These are phyloP conservation scores for Xerocomus amazonicus DNA, from an alignment of 1,284 basidiomycete species.

Conservation along the genomic window DNA sequence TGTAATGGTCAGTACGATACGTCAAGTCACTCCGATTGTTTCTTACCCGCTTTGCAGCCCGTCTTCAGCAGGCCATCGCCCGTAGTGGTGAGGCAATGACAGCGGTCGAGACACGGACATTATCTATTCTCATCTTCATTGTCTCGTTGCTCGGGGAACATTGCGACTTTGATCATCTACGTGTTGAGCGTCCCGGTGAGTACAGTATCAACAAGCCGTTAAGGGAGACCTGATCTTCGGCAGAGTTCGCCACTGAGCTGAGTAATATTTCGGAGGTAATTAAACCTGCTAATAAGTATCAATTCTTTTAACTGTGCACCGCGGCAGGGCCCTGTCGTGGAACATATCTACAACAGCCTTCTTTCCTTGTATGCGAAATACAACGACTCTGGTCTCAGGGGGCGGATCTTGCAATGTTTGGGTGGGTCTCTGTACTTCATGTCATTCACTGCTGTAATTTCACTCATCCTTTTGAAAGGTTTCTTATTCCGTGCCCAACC, in stretches of 20 bases:
- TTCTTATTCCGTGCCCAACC: slow-evolving; percentile 93
- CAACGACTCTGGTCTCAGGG: slow-evolving; percentile 50
- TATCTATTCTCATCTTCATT: slow-evolving; percentile 74
- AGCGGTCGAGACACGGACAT: slow-evolving; percentile 38
- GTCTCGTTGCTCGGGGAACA: slow-evolving; percentile 84
- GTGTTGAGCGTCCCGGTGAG: slow-evolving; percentile 55
- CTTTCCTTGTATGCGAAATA: slow-evolving; percentile 69
- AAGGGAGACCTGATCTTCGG: background rate
- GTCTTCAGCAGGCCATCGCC: slow-evolving; percentile 53
- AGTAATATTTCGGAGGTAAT: slow-evolving; percentile 57
- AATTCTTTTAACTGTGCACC: slow-evolving; percentile 6
- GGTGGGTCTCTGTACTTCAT: slow-evolving; percentile 43
- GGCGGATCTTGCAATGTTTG: slow-evolving; percentile 75
- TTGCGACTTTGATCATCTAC: slow-evolving; percentile 80
- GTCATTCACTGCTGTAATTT: too few relatives aligned
- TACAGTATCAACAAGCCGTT: background rate
- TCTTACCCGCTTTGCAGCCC: slow-evolving; percentile 34
- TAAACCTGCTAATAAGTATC: background rate
- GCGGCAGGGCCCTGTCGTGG: slow-evolving; percentile 68
- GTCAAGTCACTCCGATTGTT: background rate
- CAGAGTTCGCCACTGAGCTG: slow-evolving; percentile 57
- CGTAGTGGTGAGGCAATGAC: slow-evolving; percentile 34
- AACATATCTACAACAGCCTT: slow-evolving; percentile 75
- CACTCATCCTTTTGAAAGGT: slow-evolving; percentile 40
- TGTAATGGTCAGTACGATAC: slow-evolving; percentile 61